Evolutionary conservation across 306 rosid genomes (phyloP), one percentile per base, ranked within the genome.

Genomic region (Nissolia schottii): DNA sequence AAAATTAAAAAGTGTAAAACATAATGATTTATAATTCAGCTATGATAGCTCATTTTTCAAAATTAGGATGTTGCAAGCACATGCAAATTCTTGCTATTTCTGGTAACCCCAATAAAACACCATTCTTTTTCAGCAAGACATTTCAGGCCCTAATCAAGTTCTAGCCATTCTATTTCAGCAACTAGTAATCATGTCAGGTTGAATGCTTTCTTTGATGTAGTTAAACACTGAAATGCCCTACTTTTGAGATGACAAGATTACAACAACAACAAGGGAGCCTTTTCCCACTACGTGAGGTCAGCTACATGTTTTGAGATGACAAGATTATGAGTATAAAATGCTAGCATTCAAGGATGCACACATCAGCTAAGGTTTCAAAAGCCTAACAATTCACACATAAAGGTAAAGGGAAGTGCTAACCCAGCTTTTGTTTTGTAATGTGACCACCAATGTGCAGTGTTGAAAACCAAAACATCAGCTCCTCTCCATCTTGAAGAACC

Each of bases 361-460:
- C 38, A 49, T 34, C 19, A 54, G 45, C 71, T 56, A 35, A 64
- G 56, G 66, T 60, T 55, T 20, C 70, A 15, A n/a, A n/a, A 65
- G 60, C 50, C 31, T 23, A 38, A 10, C 31, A 77, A 68, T 18
- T 53, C 4, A 66, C 45, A n/a, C n/a, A n/a, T 12, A 77, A 73
- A 59, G 65, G 25, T 25, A 16, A 40, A 71, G 64, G 65, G 70
- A 5, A 60, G 61, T 48, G 73, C 94, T 84, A 62, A 94, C 99
- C 99, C 97, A 8, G 97, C 82, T 81, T 94, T 81, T 59, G 96
- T 94, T 79, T 94, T 94, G 87, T 73, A 81, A 86, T 94, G 97
- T 16, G 97, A 85, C 98, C 98, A 91, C 98, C 98, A 91, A 86
- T 94, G 97, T 38, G 95, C 98, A 37, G 97, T 86, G 76, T 94